phyloP scores from a whole-genome alignment of 148 eudicot species.

The Camellia japonica region DNA sequence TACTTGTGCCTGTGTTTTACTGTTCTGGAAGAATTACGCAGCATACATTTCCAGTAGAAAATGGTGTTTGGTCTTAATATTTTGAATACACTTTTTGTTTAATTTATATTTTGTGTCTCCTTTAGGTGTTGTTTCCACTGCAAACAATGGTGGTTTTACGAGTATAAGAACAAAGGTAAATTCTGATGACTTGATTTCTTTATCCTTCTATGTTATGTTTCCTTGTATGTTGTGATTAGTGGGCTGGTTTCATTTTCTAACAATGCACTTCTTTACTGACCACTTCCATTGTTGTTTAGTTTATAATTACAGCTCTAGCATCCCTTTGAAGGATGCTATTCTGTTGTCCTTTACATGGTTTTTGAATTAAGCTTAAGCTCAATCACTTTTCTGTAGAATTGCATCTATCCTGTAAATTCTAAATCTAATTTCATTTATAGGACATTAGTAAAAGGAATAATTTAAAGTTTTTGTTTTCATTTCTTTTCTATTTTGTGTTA shows the following conservation, averaged over 20 bases:
- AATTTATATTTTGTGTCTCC: slow-evolving; percentile 9
- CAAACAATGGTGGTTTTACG: slow-evolving; percentile 92
- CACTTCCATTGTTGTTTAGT: neutral
- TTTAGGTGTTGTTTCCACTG: slow-evolving; percentile 83
- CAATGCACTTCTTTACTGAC: neutral
- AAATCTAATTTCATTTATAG: neutral
- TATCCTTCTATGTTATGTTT: neutral
- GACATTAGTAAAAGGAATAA: neutral
- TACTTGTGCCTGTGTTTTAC: neutral
- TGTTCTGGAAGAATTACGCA: neutral
- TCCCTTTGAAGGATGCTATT: neutral
- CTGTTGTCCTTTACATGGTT: neutral
- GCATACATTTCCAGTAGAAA: neutral
- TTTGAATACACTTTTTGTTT: neutral
- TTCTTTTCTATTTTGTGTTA: neutral
- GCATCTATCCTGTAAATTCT: neutral
- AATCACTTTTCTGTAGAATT: too few relatives aligned
- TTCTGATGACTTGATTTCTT: neutral
- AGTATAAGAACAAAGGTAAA: slow-evolving; percentile 83
- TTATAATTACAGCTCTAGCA: neutral
- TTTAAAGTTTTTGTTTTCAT: neutral
- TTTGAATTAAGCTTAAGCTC: neutral
- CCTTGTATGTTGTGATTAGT: neutral
- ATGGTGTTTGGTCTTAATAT: neutral
- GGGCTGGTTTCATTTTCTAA: neutral